Evolutionary conservation across 1,139 yeast species (phyloP), one percentile per base, ranked within the genome.

Genomic region (Debaryomyces fabryi): DNA sequence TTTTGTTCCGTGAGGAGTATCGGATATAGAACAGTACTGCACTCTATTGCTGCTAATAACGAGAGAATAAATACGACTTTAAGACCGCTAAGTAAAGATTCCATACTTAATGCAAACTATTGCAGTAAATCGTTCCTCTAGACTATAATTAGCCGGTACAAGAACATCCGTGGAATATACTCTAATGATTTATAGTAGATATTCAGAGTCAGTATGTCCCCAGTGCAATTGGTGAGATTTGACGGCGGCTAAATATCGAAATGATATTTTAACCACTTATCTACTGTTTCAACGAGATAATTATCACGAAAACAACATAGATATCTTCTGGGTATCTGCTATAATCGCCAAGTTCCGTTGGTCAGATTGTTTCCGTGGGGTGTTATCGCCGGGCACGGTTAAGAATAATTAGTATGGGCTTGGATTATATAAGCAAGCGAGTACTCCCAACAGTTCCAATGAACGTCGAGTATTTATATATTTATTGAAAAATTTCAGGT

Each of bases 401-500:
- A 35, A n/a, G 23, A 34, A 34, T 34, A 20, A 20, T 10, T 10
- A 20, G 25, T 35, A 35, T 20, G 13, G 16, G 21, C 5, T 34
- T 12, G 23, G 38, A 35, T 34, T 34, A 35, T 16, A 35, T 42
- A 42, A 34, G 13, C 39, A 21, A 18, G 33, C 33, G 45, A 33
- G 41, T 27, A 25, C 30, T 16, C 37, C 29, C 23, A 33, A 33
- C 5, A 24, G 21, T 35, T 18, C 32, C 39, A 25, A 24, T 34
- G 39, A 30, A 36, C 46, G 46, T 36, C 46, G 42, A 43, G 42
- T 24, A 36, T 20, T 41, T 39, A 12, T n/a, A 13, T 9, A 23
- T 15, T 21, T 29, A 36, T 16, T 46, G 45, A 44, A 49, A 48
- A 42, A 35, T 39, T 37, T 42, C 33, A 20, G 40, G 35, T 20